Evolutionary conservation across 1,284 basidiomycete species (phyloP).

Genomic region (Sparassis latifolia): DNA sequence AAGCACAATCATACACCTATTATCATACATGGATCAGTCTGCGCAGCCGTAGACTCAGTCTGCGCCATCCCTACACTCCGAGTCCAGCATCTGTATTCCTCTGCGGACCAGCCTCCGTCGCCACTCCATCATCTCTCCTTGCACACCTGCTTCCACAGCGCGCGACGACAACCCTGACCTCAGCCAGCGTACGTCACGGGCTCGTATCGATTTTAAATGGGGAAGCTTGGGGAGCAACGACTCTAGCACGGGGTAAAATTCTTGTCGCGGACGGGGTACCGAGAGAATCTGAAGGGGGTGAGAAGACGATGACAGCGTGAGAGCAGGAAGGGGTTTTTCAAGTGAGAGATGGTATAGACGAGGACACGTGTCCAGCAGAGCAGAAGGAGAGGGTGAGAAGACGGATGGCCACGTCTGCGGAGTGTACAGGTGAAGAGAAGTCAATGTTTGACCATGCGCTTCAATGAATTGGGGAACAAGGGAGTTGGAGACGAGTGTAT

Average conservation of each 20-base stretch:
- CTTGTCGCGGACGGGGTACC: conserved; percentile 57
- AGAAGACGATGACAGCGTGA: conserved; percentile 30
- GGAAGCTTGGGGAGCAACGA: conserved; percentile 50
- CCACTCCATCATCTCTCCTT: conserved; percentile 75
- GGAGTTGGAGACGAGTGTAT: conserved; percentile 49
- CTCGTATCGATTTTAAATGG: conserved; percentile 47
- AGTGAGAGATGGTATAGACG: conserved; percentile 59
- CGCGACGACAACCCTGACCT: conserved; percentile 53
- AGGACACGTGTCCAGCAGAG: conserved; percentile 49
- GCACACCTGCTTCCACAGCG: conserved; percentile 66
- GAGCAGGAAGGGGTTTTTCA: conserved; percentile 52
- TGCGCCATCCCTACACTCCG: conserved; percentile 48
- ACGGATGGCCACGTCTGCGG: conserved; percentile 73
- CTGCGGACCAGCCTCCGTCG: conserved; percentile 47
- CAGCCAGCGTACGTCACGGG: conserved; percentile 66
- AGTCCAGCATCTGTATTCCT: conserved; percentile 56
- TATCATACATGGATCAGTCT: background rate
- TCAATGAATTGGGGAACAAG: conserved; percentile 57
- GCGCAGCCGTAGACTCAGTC: conserved; percentile 3
- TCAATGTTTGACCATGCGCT: conserved; percentile 54
- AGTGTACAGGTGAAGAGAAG: conserved; percentile 61
- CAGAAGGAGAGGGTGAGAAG: conserved; percentile 50
- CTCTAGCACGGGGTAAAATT: conserved; percentile 51
- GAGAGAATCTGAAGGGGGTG: conserved; percentile 60
- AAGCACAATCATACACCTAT: background rate